Evolutionary conservation across 768 basidiomycete genomes (phyloP), one percentile per base, ranked within the genome.

Genomic region (Pleurotus sapidus): DNA sequence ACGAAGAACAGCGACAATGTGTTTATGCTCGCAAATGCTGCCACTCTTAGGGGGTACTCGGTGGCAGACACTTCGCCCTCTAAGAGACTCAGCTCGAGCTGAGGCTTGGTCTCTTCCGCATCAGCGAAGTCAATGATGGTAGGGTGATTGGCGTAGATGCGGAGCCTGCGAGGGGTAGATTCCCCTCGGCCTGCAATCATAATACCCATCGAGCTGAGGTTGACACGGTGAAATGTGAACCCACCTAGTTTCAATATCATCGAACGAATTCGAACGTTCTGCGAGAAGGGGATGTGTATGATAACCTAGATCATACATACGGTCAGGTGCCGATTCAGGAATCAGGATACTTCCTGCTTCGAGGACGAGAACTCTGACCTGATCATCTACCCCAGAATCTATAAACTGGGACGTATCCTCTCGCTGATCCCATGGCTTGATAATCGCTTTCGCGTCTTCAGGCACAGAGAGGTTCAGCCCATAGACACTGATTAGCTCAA

Each of bases 311-410:
- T 11, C 30, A 11, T 34, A 20, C 20, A 20, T 20, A 20, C 20
- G 20, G 30, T 34, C 30, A 34, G 30, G 30, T 34, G 30, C 30
- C 30, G 8, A 34, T 34, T 34, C 30, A 34, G 46, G 46, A 45
- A 37, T 37, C 15, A 20, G 55, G 23, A 48, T 57, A 50, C 50
- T 18, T 43, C 18, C 20, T 24, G 27, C 5, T n/a, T 27, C 51
- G 27, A 23, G 15, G 23, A 24, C 23, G 15, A 42, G 24, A 40
- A 14, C 15, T 40, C 30, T 45, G 39, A 89, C 91, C 81, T 94
- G 90, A 65, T 94, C 91, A 61, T 94, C 92, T 12, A 93, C 91
- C 30, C 84, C 86, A 0, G 91, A 93, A 17, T 93, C 88, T 12
- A 84, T 85, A 59, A 74, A 93, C 60, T 75, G 78, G 3, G 70